phyloP scores from a whole-genome alignment of 73 alveolate species.

The Breviolum minutum region DNA sequence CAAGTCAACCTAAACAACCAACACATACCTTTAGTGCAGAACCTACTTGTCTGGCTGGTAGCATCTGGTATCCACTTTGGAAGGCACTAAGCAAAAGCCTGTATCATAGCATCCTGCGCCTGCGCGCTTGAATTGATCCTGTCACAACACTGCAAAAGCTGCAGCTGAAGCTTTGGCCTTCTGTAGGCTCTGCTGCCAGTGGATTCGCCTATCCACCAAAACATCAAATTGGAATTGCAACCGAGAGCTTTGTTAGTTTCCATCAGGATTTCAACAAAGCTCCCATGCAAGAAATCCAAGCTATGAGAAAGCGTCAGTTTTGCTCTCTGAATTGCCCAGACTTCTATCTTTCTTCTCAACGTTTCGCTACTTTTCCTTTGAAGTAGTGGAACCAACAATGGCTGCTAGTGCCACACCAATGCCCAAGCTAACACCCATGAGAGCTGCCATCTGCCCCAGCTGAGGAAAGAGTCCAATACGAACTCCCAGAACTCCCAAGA shows the following conservation, averaged over 20 bases:
- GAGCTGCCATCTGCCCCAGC: conserved; percentile 63
- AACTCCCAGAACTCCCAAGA: conserved; percentile 80
- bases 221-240: neutral
- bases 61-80: too few species aligned
- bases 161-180: conserved; percentile 9
- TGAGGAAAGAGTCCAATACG: conserved; percentile 71
- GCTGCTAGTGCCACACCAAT: conserved; percentile 90
- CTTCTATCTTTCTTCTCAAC: neutral
- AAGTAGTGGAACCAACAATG: conserved; percentile 69
- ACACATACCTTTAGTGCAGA: neutral
- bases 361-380: conserved; percentile 31
- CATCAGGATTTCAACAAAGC: conserved; percentile 68
- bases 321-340: neutral
- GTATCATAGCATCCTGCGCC: conserved; percentile 37
- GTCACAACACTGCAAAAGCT: neutral
- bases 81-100: too few species aligned
- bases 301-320: neutral
- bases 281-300: neutral
- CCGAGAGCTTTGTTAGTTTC: conserved; percentile 26
- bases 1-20: neutral
- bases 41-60: too few species aligned
- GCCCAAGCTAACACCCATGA: conserved; percentile 58
- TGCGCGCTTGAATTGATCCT: conserved; percentile 62
- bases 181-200: conserved; percentile 25
- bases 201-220: neutral